phyloP scores from a whole-genome alignment of 345 rosid species.

The Syzygium jambos region DNA sequence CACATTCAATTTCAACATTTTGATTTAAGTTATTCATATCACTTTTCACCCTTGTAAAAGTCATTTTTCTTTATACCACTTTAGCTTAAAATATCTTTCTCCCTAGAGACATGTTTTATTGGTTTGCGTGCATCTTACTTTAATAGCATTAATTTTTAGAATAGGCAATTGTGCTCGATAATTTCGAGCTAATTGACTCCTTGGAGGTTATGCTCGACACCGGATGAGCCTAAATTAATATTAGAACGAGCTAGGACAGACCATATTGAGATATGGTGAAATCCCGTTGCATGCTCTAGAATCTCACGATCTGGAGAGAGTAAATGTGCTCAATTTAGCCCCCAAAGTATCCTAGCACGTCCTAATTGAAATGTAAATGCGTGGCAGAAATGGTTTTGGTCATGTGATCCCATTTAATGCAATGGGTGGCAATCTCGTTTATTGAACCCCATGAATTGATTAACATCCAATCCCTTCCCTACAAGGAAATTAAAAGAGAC shows the following conservation, averaged over 20 bases:
- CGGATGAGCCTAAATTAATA: not conserved
- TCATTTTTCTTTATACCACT: not conserved
- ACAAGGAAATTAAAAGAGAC: not conserved
- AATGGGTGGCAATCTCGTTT: not conserved
- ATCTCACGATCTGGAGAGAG: not conserved
- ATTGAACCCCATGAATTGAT: not conserved
- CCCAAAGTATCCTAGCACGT: not conserved
- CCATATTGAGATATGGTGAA: not conserved
- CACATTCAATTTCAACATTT: not conserved
- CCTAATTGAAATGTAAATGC: not conserved
- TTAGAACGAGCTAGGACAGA: not conserved
- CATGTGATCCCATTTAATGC: not conserved
- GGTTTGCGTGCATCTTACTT: not conserved
- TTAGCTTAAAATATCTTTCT: not conserved
- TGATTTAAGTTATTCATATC: fast-evolving
- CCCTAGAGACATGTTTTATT: not conserved
- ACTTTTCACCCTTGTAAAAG: fast-evolving
- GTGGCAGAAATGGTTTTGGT: not conserved
- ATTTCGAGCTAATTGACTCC: not conserved
- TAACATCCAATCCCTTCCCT: not conserved
- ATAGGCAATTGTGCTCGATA: not conserved
- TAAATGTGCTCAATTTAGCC: not conserved
- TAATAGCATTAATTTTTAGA: not conserved
- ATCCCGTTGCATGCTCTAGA: not conserved
- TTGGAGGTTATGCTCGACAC: not conserved